These are phyloP conservation scores for Juglanconis sp. DNA, from an alignment of 2,329 filamentous ascomycete species.

Conservation along the genomic window DNA sequence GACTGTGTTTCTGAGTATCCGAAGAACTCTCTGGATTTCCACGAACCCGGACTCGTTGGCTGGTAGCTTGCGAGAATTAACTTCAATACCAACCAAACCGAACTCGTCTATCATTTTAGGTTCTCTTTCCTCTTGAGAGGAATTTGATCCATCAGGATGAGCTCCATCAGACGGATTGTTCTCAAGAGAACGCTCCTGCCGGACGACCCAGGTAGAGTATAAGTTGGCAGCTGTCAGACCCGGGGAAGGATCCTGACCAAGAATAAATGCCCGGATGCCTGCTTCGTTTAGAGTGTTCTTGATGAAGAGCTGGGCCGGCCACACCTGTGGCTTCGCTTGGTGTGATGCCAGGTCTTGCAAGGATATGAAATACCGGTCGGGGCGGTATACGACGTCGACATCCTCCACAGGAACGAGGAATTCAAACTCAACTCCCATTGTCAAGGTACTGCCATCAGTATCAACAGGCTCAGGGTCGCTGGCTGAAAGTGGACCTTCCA, in stretches of 20 bases:
- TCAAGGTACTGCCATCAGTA: not conserved
- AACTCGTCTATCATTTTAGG: not conserved
- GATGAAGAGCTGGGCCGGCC: not conserved
- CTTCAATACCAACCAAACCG: not conserved
- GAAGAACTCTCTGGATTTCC: not conserved
- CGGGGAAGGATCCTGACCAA: not conserved
- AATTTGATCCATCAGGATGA: not conserved
- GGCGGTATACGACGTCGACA: not conserved
- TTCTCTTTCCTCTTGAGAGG: not conserved
- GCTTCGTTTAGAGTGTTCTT: not conserved
- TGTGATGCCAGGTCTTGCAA: not conserved
- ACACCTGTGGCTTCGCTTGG: not conserved
- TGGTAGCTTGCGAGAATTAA: not conserved
- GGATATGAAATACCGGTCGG: not conserved
- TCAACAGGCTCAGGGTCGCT: not conserved
- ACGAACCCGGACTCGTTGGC: not conserved
- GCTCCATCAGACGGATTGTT: not conserved
- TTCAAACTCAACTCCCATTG: not conserved
- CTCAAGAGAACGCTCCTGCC: not conserved
- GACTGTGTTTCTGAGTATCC: not conserved
- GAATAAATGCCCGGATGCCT: not conserved
- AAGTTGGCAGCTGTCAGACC: no score
- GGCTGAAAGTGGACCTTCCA: no score
- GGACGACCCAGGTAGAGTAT: not conserved
- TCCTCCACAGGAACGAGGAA: not conserved